Base-by-base conservation (phyloP, 2,329 filamentous ascomycete genomes). In the Fusarium tupiense region DNA sequence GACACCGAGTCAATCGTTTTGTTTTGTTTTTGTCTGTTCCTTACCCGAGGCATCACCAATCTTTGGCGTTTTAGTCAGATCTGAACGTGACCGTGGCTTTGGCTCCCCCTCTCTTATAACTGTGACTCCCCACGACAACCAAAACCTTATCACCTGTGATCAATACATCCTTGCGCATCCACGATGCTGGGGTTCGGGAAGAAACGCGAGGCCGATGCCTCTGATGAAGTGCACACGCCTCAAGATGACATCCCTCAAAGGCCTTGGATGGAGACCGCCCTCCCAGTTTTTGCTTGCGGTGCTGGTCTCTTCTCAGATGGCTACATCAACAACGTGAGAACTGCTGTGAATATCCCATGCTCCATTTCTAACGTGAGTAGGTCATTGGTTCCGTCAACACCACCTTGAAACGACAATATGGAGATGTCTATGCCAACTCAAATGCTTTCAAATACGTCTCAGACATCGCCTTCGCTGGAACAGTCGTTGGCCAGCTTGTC, bases 301-400 rank as follows among this genome's bases (percentile, higher is more conserved):
- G 93, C 95, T 59, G 95, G 95, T 78, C 87, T 98, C 5, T 98
- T 98, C 83, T 95, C 92, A 31, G 95, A 98, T 82, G 95, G 95
- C 22, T 98, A 98, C 82, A 90, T 98, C 80, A 97, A 97, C 83
- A 94, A 94, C 79, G 93, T 94, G 84, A 71, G 81, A 63, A 43
- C 52, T 14, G 14, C 24, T 2, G 13, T 64, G 1, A 35, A 35
- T 7, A 7, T 37, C 16, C 13, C 13, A n/a, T 41, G 31, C 17
- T 5, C 9, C 16, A 26, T 37, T 40, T 24, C 20, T 67, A 40
- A 49, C 38, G 5, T 44, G 19, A n/a, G 12, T 61, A 93, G 92
- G 92, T 97, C 73, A 98, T 98, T 76, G 94, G 95, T 11, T 93
- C 93, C 7, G 95, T 98, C 66, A 93, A 92, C 77, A 97, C 94